Percentiles rank a stretch among this genome's conserved stretches.
These are phyloP conservation scores for Penicillium sclerotigenum DNA, from an alignment of 2,329 filamentous ascomycete genomes.

Conservation along the genomic window DNA sequence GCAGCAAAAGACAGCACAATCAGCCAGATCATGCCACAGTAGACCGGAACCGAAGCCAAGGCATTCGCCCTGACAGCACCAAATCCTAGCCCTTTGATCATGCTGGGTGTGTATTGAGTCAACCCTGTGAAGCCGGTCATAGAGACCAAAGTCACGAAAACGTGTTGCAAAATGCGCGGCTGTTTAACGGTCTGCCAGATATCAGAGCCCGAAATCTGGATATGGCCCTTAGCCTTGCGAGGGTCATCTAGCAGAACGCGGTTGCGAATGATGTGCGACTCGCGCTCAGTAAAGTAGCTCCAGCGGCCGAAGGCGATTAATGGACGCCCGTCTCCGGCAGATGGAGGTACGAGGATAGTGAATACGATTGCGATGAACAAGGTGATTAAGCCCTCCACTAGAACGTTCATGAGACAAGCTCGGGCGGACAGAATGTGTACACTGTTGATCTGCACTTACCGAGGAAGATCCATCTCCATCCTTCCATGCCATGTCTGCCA, in stretches of 20 bases:
- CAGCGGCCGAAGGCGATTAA: constrained; percentile 38
- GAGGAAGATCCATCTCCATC: constrained; percentile 59
- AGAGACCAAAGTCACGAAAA: constrained; percentile 47
- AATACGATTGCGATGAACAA: constrained; percentile 43
- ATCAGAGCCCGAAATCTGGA: constrained; percentile 39
- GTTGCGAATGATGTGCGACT: constrained; percentile 42
- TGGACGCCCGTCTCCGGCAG: constrained; percentile 36
- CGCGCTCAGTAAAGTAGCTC: constrained; percentile 45
- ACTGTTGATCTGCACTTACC: constrained; percentile 14
- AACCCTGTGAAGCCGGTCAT: constrained; percentile 50
- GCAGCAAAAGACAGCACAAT: constrained; percentile 24
- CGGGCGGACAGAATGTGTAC: neutral
- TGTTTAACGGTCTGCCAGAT: constrained; percentile 40
- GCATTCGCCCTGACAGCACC: constrained; percentile 51
- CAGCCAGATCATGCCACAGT: constrained; percentile 29
- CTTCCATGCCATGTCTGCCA: constrained; percentile 47
- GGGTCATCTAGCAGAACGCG: constrained; percentile 48
- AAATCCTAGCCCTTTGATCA: constrained; percentile 55
- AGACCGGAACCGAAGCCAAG: constrained; percentile 51
- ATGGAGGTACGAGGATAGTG: constrained; percentile 41
- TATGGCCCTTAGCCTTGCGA: constrained; percentile 34
- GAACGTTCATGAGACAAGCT: too few species aligned
- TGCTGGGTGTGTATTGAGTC: constrained; percentile 54
- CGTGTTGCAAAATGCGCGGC: constrained; percentile 54
- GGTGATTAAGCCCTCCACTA: constrained; percentile 54